These are phyloP conservation scores for Ganoderma meredithae DNA, from an alignment of 1,284 basidiomycete genomes.

Conservation along the genomic window DNA sequence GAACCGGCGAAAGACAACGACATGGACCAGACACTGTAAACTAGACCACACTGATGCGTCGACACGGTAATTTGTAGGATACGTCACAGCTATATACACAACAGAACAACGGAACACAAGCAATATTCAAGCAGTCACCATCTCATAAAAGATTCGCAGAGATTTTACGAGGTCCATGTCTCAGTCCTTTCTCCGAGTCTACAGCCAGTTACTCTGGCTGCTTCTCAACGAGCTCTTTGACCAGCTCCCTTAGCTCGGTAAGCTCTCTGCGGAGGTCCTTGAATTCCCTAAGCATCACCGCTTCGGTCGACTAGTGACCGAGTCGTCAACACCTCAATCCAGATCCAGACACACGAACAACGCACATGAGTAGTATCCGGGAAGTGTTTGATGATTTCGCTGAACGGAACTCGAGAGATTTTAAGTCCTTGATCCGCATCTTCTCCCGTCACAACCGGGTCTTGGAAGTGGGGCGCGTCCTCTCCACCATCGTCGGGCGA, in stretches of 20 bases:
- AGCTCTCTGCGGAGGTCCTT: slow-evolving; percentile 64
- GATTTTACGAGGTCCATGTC: neutral
- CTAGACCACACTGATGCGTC: neutral
- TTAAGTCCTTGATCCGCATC: slow-evolving; percentile 61
- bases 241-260: slow-evolving; percentile 57
- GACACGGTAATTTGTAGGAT: neutral
- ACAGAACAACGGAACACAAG: no score
- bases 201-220: slow-evolving; percentile 1
- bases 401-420: slow-evolving; percentile 81
- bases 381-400: slow-evolving; percentile 78
- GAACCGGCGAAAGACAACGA: slow-evolving; percentile 36
- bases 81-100: neutral
- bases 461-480: slow-evolving; percentile 59
- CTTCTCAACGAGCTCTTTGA: slow-evolving; percentile 45
- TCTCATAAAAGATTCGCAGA: neutral
- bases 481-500: slow-evolving; percentile 72
- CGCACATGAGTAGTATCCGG: slow-evolving; percentile 79
- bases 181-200: neutral
- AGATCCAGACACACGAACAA: slow-evolving; percentile 18
- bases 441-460: slow-evolving; percentile 70
- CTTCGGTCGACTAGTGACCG: slow-evolving; percentile 70
- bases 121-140: neutral
- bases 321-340: slow-evolving; percentile 17
- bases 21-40: slow-evolving; percentile 28
- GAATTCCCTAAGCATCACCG: slow-evolving; percentile 73